A percentile compares a stretch with the other conserved stretches of the same genome.
phyloP scores from a whole-genome alignment of 2,329 filamentous ascomycete species.

The Eutypa lata region DNA sequence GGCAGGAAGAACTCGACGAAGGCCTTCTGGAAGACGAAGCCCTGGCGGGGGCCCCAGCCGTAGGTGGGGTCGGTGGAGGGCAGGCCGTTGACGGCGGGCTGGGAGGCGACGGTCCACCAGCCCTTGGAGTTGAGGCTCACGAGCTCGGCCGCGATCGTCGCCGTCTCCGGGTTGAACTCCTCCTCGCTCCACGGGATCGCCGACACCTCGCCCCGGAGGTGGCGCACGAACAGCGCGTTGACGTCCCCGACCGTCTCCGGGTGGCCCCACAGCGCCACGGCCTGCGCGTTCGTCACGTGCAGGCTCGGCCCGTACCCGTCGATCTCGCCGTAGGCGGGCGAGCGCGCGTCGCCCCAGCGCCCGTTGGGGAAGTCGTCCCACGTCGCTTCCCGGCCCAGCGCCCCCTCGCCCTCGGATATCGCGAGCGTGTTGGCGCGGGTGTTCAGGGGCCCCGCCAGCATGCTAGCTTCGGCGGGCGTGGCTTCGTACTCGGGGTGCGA shows the following conservation, averaged over 20 bases:
- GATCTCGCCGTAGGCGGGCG: constrained; percentile 92
- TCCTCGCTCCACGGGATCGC: constrained; percentile 95
- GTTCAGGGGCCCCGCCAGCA: constrained; percentile 72
- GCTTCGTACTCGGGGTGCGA: constrained; percentile 67
- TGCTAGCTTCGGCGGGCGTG: constrained; percentile 70
- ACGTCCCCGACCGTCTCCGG: constrained; percentile 71
- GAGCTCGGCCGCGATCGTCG: constrained; percentile 73
- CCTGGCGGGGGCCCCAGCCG: constrained; percentile 89
- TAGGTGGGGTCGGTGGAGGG: constrained; percentile 74
- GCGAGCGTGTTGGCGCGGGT: constrained; percentile 81
- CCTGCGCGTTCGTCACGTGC: constrained; percentile 83
- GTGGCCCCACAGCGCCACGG: constrained; percentile 79
- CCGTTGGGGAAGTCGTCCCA: constrained; percentile 99
- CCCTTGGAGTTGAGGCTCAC: constrained; percentile 73
- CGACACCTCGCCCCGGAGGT: constrained; percentile 74
- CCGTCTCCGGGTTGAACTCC: constrained; percentile 78
- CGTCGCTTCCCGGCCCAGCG: constrained; percentile 87
- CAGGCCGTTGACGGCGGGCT: constrained; percentile 87
- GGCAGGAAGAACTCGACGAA: constrained; percentile 97
- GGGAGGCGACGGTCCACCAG: constrained; percentile 96
- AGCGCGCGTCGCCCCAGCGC: constrained; percentile 88
- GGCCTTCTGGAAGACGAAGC: constrained; percentile 96
- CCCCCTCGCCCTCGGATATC: constrained; percentile 90
- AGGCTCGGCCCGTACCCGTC: constrained; percentile 97
- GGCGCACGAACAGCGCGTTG: constrained; percentile 73